phyloP scores from a whole-genome alignment of 177 flowering plant species.

The Vitis hybrid region DNA sequence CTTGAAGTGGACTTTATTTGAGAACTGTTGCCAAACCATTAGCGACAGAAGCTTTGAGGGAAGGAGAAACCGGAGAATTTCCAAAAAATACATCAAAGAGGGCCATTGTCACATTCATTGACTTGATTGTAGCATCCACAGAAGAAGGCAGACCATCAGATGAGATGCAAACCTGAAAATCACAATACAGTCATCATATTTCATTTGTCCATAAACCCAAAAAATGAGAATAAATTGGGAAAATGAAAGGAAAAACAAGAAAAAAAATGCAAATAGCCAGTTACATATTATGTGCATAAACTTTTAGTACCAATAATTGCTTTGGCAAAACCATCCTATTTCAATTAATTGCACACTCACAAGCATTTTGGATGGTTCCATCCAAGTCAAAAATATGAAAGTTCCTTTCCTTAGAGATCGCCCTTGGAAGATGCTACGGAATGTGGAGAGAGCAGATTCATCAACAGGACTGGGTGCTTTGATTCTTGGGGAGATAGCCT shows the following conservation, averaged over 20 bases:
- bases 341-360: conserved; percentile 34
- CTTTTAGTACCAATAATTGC: neutral
- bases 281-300: neutral
- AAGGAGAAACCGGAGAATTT: conserved; percentile 70
- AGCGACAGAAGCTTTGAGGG: conserved; percentile 71
- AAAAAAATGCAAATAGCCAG: neutral
- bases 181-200: neutral
- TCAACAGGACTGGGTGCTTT: conserved; percentile 50
- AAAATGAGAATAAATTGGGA: neutral
- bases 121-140: conserved; percentile 71
- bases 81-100: conserved; percentile 81
- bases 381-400: conserved; percentile 74
- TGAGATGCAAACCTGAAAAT: conserved; percentile 64
- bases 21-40: conserved; percentile 45
- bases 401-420: conserved; percentile 82
- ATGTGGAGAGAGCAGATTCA: conserved; percentile 70
- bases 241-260: neutral
- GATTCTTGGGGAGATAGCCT: conserved; percentile 79
- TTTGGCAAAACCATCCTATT: neutral
- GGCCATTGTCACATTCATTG: conserved; percentile 52
- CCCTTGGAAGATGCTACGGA: conserved; percentile 66
- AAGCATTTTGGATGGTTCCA: conserved; percentile 68
- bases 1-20: conserved; percentile 24
- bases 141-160: conserved; percentile 55
- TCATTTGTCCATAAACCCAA: too few relatives aligned